Percentiles rank a stretch among this genome's conserved stretches.
phyloP scores from a whole-genome alignment of 768 basidiomycete genomes.

The Lactarius vividus region DNA sequence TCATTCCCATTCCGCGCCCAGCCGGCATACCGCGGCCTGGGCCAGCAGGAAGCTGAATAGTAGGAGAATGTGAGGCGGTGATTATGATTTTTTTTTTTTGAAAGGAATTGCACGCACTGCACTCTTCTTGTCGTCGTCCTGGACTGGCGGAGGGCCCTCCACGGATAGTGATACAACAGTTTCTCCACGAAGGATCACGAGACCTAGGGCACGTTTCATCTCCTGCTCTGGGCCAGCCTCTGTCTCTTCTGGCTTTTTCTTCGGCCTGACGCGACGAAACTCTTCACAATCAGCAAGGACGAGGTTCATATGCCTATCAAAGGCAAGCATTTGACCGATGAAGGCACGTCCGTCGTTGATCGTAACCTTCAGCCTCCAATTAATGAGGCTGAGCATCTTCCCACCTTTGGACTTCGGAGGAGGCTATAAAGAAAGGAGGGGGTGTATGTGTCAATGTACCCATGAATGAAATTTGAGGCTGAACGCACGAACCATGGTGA shows the following conservation, averaged over 20 bases:
- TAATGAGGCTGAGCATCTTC: constrained; percentile 96
- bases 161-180: constrained; percentile 93
- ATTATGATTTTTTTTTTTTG: not conserved
- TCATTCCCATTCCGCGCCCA: constrained; percentile 95
- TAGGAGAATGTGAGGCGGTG: constrained; percentile 26
- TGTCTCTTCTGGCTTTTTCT: constrained; percentile 80
- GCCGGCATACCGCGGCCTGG: constrained; percentile 96
- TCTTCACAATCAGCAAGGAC: constrained; percentile 98
- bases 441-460: not conserved
- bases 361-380: constrained; percentile 96
- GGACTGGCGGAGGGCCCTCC: constrained; percentile 91
- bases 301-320: constrained; percentile 99
- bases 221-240: constrained; percentile 81
- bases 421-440: constrained; percentile 49
- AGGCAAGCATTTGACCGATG: constrained; percentile 98
- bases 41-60: constrained; percentile 69
- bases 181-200: constrained; percentile 95
- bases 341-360: constrained; percentile 96
- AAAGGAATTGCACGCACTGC: constrained; percentile 46
- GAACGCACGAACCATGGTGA: constrained; percentile 27
- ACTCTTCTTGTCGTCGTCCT: constrained; percentile 87
- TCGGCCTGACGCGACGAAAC: constrained; percentile 87
- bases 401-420: constrained; percentile 97
- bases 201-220: constrained; percentile 93
- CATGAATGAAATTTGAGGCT: not conserved